phyloP scores from a whole-genome alignment of 371 early-diverging fungal genomes.

The Batrachochytrium dendrobatidis region DNA sequence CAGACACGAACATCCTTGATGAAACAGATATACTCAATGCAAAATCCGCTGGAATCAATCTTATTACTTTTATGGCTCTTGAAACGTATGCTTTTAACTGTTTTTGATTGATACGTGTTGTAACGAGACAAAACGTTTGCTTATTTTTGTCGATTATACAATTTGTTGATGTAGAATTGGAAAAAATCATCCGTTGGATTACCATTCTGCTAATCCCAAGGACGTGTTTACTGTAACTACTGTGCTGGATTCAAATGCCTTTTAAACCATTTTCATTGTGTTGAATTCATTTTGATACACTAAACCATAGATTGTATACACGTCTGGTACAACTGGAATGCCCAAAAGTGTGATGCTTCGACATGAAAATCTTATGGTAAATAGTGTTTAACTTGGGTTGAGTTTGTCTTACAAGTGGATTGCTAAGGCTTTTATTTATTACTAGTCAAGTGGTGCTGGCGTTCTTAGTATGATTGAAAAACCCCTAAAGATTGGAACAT shows the following conservation, averaged over 20 bases:
- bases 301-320: slow-evolving; percentile 82
- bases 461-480: slow-evolving; percentile 19
- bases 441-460: slow-evolving; percentile 33
- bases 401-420: not conserved
- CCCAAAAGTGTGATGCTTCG: slow-evolving; percentile 39
- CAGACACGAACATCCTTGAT: slow-evolving; percentile 11
- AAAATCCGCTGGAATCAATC: slow-evolving; percentile 12
- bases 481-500: slow-evolving; percentile 12
- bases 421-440: not conserved
- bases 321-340: slow-evolving; percentile 57
- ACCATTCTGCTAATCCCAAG: not conserved
- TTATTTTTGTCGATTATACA: too few relatives aligned
- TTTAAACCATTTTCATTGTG: not conserved
- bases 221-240: slow-evolving; percentile 1
- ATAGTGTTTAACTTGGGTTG: not conserved
- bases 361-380: slow-evolving; percentile 42
- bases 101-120: slow-evolving; percentile 63
- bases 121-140: too few relatives aligned
- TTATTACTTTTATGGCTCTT: slow-evolving; percentile 23
- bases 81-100: slow-evolving; percentile 49
- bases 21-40: slow-evolving; percentile 16
- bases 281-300: not conserved
- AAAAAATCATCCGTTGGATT: not conserved
- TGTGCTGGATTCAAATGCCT: not conserved
- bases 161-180: not conserved